Percentiles rank a stretch among this genome's conserved stretches.
Evolutionary conservation across 2,329 filamentous ascomycete species (phyloP).

Genomic region (Verticillium tricorpus): DNA sequence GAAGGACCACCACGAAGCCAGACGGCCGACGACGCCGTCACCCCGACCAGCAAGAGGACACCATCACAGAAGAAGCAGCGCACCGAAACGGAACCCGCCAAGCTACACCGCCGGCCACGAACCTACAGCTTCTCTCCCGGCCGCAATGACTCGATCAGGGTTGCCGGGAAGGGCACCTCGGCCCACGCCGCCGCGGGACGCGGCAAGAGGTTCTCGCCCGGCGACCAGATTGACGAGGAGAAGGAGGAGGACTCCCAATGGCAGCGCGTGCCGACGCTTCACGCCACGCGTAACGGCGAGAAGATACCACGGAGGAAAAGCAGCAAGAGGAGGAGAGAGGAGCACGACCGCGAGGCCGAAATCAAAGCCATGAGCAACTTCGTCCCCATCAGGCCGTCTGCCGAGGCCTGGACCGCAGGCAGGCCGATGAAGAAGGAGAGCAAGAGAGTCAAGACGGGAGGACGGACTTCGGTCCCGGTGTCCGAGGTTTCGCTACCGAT

Average conservation of each 20-base stretch:
- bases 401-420: constrained; percentile 55
- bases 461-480: constrained; percentile 37
- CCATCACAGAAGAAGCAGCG: constrained; percentile 35
- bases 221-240: constrained; percentile 1
- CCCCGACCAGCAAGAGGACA: constrained; percentile 9
- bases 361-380: constrained; percentile 78
- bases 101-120: constrained; percentile 43
- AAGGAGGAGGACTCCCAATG: not conserved
- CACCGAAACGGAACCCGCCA: constrained; percentile 37
- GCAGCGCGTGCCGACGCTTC: constrained; percentile 3
- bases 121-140: constrained; percentile 61
- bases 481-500: constrained; percentile 74
- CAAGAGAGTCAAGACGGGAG: constrained; percentile 57
- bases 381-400: constrained; percentile 59
- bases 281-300: constrained; percentile 37
- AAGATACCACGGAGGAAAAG: constrained; percentile 52
- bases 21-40: constrained; percentile 22
- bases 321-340: constrained; percentile 71
- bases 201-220: constrained; percentile 2
- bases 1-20: constrained; percentile 38
- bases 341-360: constrained; percentile 78
- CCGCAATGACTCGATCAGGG: constrained; percentile 48
- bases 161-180: constrained; percentile 19
- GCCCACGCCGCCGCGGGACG: constrained; percentile 4
- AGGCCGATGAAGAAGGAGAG: constrained; percentile 59